phyloP scores from a whole-genome alignment of 139 green algal species.

The Chlamydomonas applanata region DNA sequence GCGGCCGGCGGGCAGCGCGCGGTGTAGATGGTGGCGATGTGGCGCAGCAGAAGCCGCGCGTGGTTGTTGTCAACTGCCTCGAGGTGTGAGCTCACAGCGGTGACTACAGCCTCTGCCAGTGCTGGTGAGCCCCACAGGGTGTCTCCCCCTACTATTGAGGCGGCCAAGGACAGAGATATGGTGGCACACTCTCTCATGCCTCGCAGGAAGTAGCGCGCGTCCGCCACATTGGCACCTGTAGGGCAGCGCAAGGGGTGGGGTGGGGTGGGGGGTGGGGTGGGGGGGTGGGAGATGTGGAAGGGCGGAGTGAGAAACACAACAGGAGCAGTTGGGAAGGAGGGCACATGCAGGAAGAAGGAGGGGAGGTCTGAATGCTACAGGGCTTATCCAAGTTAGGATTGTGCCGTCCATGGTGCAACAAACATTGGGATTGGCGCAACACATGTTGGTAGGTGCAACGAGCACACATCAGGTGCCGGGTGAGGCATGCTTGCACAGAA shows the following conservation, averaged over 20 bases:
- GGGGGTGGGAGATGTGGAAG: too few species aligned
- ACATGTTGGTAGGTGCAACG: too few species aligned
- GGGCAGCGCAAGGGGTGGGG: not conserved
- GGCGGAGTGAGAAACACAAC: too few species aligned
- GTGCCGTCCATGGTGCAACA: too few species aligned
- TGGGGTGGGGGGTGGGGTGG: too few species aligned
- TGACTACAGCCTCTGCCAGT: conserved; percentile 1
- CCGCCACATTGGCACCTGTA: conserved; percentile 19
- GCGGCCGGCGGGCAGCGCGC: conserved; percentile 35
- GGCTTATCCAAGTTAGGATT: too few species aligned
- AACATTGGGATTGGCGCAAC: too few species aligned
- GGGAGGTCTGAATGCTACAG: too few species aligned
- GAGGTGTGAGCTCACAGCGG: conserved; percentile 5
- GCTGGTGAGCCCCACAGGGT: conserved; percentile 8
- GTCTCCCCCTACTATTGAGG: not conserved
- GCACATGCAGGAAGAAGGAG: too few species aligned
- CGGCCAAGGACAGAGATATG: conserved; percentile 22
- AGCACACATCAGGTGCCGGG: too few species aligned
- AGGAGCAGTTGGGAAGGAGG: too few species aligned
- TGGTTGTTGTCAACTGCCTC: conserved; percentile 51
- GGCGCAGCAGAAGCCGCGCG: conserved; percentile 62
- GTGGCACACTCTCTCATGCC: conserved; percentile 12
- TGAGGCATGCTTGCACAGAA: too few species aligned
- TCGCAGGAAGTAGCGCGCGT: conserved; percentile 50
- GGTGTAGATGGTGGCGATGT: conserved; percentile 55